Evolutionary conservation across 768 basidiomycete genomes (phyloP).

Genomic region (Astraeus odoratus): DNA sequence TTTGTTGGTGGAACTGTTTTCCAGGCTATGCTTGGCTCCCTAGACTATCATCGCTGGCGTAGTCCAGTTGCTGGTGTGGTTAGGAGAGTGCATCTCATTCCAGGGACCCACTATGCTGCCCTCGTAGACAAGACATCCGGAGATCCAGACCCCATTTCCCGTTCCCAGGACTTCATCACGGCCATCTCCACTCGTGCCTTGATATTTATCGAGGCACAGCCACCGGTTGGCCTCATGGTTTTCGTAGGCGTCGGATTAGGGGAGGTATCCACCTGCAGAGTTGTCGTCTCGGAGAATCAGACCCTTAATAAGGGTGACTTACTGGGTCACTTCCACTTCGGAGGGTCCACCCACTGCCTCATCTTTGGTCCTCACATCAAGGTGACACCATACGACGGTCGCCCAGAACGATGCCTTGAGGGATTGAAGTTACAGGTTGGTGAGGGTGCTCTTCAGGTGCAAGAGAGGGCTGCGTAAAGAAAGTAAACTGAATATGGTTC

Average conservation of each 20-base stretch:
- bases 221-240: constrained; percentile 52
- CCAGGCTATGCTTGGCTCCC: constrained; percentile 48
- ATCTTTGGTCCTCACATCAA: constrained; percentile 37
- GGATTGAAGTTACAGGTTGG: no score
- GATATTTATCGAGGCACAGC: constrained; percentile 49
- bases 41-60: constrained; percentile 56
- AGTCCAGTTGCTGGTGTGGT: constrained; percentile 41
- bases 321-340: constrained; percentile 59
- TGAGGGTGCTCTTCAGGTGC: no score
- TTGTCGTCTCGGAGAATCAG: constrained; percentile 41
- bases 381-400: no score
- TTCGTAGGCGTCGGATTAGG: constrained; percentile 57
- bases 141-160: neutral
- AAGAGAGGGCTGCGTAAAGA: no score
- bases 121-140: neutral
- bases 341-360: constrained; percentile 46
- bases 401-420: no score
- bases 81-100: constrained; percentile 30
- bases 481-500: no score
- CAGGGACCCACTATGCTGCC: constrained; percentile 9
- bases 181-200: constrained; percentile 46
- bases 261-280: constrained; percentile 56
- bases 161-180: constrained; percentile 35
- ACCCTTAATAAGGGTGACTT: constrained; percentile 49
- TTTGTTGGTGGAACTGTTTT: constrained; percentile 46